Percentiles rank a stretch among this genome's conserved stretches.
Evolutionary conservation across 805 yeast species (phyloP).

Genomic region (Saccharomyces kudriavzevii): DNA sequence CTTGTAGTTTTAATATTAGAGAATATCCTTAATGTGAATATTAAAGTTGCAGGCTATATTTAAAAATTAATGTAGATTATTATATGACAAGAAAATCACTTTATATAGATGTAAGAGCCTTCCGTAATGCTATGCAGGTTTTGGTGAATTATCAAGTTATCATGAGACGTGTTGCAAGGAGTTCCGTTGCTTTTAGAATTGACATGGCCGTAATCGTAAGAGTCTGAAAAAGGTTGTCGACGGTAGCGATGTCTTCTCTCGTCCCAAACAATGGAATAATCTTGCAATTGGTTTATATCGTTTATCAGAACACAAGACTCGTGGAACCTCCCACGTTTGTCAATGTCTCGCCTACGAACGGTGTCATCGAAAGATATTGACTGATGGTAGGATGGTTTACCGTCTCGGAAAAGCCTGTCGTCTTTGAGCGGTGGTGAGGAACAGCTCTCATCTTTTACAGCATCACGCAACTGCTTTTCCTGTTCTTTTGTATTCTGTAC

Average conservation of each 20-base stretch:
- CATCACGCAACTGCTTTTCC: background rate
- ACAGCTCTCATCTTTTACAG: background rate
- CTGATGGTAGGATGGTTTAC: background rate
- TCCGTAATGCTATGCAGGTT: background rate
- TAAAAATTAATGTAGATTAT: background rate
- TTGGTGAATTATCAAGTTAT: background rate
- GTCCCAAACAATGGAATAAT: background rate
- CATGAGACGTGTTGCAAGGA: background rate
- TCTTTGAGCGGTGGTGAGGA: background rate
- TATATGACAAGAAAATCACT: background rate
- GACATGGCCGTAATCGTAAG: background rate
- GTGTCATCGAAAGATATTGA: slow-evolving; percentile 13
- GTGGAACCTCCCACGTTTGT: slow-evolving; percentile 12
- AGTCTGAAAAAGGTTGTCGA: background rate
- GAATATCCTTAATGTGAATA: background rate
- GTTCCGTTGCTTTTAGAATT: background rate
- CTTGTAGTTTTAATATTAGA: background rate
- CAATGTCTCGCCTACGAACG: slow-evolving; percentile 24
- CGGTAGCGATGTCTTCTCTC: background rate
- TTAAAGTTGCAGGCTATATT: background rate
- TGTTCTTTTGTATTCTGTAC: background rate
- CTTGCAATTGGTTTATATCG: slow-evolving; percentile 7
- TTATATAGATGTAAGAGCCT: background rate
- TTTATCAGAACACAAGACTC: slow-evolving; percentile 19
- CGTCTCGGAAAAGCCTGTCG: background rate